These are phyloP conservation scores for Ascochyta lentis DNA, from an alignment of 2,329 filamentous ascomycete species.

Conservation along the genomic window DNA sequence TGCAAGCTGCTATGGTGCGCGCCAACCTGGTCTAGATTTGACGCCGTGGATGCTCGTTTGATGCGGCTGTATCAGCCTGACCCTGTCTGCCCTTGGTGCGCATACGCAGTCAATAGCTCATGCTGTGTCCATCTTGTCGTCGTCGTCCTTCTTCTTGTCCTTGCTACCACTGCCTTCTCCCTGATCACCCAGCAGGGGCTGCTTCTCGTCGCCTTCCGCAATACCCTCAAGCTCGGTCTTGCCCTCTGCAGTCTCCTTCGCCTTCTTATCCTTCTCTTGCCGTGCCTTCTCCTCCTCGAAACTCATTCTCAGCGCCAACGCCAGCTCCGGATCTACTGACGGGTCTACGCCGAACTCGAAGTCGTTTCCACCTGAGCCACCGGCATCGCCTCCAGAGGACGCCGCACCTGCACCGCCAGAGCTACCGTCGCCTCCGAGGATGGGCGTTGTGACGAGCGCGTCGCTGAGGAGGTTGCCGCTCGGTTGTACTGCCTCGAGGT, in stretches of 20 bases:
- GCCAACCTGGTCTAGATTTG: conserved; percentile 33
- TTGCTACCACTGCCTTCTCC: conserved; percentile 70
- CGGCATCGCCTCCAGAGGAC: conserved; percentile 59
- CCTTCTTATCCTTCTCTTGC: conserved; percentile 82
- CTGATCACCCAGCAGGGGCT: conserved; percentile 68
- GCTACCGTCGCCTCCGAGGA: conserved; percentile 81
- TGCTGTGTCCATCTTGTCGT: conserved; percentile 92
- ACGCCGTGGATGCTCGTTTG: conserved; percentile 37
- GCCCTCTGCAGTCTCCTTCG: conserved; percentile 72
- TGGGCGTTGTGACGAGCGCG: conserved; percentile 86
- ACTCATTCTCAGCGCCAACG: conserved; percentile 93
- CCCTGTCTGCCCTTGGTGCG: conserved; percentile 3
- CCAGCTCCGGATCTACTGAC: conserved; percentile 88
- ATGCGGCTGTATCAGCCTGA: conserved; percentile 9
- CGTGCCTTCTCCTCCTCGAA: conserved; percentile 97
- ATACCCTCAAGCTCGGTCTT: conserved; percentile 83
- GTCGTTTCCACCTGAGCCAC: conserved; percentile 62
- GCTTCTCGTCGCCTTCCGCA: conserved; percentile 69
- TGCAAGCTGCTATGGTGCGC: conserved; percentile 24
- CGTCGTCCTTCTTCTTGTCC: conserved; percentile 57
- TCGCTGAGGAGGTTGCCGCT: conserved; percentile 93
- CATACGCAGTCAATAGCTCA: conserved; percentile 51
- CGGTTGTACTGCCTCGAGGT: conserved; percentile 88
- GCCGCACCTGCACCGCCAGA: conserved; percentile 63
- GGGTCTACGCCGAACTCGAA: conserved; percentile 93